A percentile compares a stretch with the other conserved stretches of the same genome.
phyloP scores from a whole-genome alignment of 2,329 filamentous ascomycete genomes.

The Botrytis porri region DNA sequence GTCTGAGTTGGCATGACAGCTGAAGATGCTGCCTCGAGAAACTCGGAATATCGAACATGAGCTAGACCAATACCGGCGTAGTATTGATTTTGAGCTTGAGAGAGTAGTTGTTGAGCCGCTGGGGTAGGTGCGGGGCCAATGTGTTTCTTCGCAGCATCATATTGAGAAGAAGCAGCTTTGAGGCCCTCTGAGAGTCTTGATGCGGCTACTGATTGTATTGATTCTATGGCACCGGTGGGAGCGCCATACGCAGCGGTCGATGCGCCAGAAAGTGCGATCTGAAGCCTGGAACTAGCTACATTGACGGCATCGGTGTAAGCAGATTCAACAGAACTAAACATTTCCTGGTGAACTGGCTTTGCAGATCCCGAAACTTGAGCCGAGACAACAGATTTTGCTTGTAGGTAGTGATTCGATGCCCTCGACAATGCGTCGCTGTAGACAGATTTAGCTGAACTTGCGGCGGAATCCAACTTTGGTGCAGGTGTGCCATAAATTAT shows the following conservation, averaged over 20 bases:
- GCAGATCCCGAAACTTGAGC: constrained; percentile 66
- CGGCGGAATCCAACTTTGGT: constrained; percentile 50
- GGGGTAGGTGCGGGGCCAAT: constrained; percentile 56
- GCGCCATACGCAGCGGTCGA: constrained; percentile 53
- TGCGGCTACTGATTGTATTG: constrained; percentile 65
- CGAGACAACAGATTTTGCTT: constrained; percentile 65
- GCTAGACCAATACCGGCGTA: constrained; percentile 77
- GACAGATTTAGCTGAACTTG: constrained; percentile 48
- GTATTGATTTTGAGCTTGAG: constrained; percentile 63
- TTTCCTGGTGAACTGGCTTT: constrained; percentile 65
- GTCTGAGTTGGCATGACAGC: constrained; percentile 63
- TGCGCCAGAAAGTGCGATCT: constrained; percentile 42
- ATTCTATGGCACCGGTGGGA: constrained; percentile 49
- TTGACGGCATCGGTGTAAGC: constrained; percentile 65
- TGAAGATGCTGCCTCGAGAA: constrained; percentile 67
- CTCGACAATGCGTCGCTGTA: constrained; percentile 64
- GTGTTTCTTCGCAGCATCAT: constrained; percentile 64
- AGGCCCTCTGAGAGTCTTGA: constrained; percentile 69
- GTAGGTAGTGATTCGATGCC: constrained; percentile 66
- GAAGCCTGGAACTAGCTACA: constrained; percentile 54
- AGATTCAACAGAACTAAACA: constrained; percentile 65
- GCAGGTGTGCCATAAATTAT: constrained; percentile 65
- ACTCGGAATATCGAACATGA: constrained; percentile 74
- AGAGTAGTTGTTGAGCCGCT: constrained; percentile 52
- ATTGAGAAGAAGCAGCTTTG: constrained; percentile 67